phyloP scores from a whole-genome alignment of 106 monocot species.

The Vanilla planifolia region DNA sequence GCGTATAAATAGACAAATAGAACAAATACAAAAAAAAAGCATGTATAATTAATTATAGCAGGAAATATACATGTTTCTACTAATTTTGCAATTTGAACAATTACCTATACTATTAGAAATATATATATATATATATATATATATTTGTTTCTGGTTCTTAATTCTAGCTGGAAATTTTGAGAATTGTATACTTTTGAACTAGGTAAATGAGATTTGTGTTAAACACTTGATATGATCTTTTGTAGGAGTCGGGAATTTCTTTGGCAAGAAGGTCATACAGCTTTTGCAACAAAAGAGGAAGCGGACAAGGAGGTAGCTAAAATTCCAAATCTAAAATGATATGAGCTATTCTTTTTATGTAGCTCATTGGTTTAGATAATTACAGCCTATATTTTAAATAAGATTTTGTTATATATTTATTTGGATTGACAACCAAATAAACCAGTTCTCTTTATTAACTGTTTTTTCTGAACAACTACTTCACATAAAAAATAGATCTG shows the following conservation, averaged over 20 bases:
- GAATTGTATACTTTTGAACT: not conserved
- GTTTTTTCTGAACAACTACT: too few relatives aligned
- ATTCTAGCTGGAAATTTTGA: not conserved
- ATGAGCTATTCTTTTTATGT: not conserved
- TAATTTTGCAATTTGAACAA: too few relatives aligned
- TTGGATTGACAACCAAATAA: too few relatives aligned
- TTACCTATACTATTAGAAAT: too few relatives aligned
- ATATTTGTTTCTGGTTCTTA: not conserved
- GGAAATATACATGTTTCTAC: too few relatives aligned
- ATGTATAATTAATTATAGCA: too few relatives aligned
- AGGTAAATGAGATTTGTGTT: not conserved
- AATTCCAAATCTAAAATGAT: not conserved
- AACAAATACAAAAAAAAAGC: too few relatives aligned
- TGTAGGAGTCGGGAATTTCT: slow-evolving; percentile 93
- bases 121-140: too few relatives aligned
- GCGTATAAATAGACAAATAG: too few relatives aligned
- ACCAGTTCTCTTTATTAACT: too few relatives aligned
- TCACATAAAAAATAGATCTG: too few relatives aligned
- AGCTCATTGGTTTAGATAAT: not conserved
- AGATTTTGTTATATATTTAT: too few relatives aligned
- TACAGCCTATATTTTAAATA: not conserved
- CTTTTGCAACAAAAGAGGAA: slow-evolving; percentile 93
- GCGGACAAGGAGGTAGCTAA: slow-evolving; percentile 77
- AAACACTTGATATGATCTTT: slow-evolving; percentile 7
- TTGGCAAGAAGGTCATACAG: slow-evolving; percentile 97